Percentiles rank a stretch among this genome's conserved stretches.
Conservation (phyloP, 2,329 filamentous ascomycete genomes). For the Coniochaeta pulveracea region DNA sequence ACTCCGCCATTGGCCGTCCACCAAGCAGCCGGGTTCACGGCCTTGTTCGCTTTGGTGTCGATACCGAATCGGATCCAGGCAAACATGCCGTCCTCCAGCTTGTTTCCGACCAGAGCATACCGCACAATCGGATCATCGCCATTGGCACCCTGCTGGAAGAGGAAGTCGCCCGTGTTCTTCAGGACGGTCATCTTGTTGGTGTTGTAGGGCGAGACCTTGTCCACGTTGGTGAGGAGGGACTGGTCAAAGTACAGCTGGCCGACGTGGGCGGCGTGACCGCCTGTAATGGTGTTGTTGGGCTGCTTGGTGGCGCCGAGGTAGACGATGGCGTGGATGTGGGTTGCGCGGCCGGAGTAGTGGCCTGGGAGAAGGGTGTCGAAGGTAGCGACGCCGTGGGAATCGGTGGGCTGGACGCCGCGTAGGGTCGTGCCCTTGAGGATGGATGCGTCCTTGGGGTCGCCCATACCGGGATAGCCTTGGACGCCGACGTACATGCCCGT, state of each 20-base stretch:
- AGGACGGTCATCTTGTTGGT: constrained; percentile 13
- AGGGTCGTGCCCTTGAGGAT: constrained; percentile 30
- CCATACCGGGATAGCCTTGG: constrained; percentile 21
- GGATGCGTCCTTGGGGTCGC: constrained; percentile 21
- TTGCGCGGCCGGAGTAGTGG: constrained; percentile 33
- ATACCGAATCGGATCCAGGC: constrained; percentile 19
- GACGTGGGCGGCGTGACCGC: constrained; percentile 14
- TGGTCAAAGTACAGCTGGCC: constrained; percentile 20
- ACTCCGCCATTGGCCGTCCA: constrained; percentile 14
- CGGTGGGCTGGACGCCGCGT: constrained; percentile 27
- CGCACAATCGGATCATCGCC: constrained; percentile 18
- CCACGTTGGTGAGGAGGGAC: constrained; percentile 11
- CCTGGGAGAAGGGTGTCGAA: constrained; percentile 30
- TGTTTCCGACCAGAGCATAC: constrained; percentile 15
- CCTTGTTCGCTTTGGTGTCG: constrained; percentile 12
- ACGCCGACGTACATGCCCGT: constrained; percentile 25
- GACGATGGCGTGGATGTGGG: constrained; percentile 28
- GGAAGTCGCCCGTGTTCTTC: constrained; percentile 15
- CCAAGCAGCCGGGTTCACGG: constrained; percentile 15
- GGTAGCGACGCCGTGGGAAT: constrained; percentile 24
- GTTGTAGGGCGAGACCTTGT: constrained; percentile 15
- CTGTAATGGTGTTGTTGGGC: constrained; percentile 17
- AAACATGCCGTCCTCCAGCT: constrained; percentile 15
- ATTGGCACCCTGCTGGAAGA: constrained; percentile 16
- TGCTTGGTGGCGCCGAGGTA: constrained; percentile 30